Conservation (phyloP, 768 basidiomycete genomes). For the Pisolithus microcarpus region DNA sequence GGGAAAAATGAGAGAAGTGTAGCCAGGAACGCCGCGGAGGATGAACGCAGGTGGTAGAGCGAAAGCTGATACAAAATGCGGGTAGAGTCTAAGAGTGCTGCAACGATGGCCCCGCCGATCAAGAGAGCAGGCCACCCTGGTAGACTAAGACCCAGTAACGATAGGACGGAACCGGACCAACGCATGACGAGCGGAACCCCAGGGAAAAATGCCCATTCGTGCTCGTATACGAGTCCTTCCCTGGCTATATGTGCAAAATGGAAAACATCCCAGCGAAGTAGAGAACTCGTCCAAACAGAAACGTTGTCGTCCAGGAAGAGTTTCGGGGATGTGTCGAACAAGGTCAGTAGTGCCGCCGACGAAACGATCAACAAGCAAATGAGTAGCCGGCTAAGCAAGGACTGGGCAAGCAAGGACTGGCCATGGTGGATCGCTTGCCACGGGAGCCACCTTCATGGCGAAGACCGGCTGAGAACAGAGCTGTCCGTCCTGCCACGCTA, state of each 20-base stretch:
- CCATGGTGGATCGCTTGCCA: conserved; percentile 9
- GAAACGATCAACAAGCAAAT: conserved; percentile 12
- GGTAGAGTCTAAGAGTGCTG: conserved; percentile 36
- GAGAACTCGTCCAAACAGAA: conserved; percentile 19
- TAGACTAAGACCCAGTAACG: conserved; percentile 2
- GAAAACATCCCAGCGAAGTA: conserved; percentile 84
- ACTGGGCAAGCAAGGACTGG: conserved; percentile 15
- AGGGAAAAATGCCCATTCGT: conserved; percentile 86
- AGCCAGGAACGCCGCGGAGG: conserved; percentile 53
- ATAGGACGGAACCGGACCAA: conserved; percentile 20
- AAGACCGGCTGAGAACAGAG: too few species aligned
- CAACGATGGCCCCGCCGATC: conserved; percentile 31
- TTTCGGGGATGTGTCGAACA: conserved; percentile 23
- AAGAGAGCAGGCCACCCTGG: conserved; percentile 23
- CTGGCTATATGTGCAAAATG: conserved; percentile 70
- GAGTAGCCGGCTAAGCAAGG: conserved; percentile 16
- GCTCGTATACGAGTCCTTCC: conserved; percentile 56
- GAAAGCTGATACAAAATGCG: conserved; percentile 53
- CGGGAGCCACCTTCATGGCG: background rate
- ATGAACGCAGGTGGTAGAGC: conserved; percentile 45
- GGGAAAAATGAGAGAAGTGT: conserved; percentile 68
- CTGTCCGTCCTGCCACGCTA: too few species aligned
- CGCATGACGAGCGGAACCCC: conserved; percentile 55
- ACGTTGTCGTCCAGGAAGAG: conserved; percentile 10
- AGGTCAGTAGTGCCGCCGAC: conserved; percentile 14